These are phyloP conservation scores for Didymella lethalis DNA, from an alignment of 2,329 filamentous ascomycete genomes.

Conservation along the genomic window DNA sequence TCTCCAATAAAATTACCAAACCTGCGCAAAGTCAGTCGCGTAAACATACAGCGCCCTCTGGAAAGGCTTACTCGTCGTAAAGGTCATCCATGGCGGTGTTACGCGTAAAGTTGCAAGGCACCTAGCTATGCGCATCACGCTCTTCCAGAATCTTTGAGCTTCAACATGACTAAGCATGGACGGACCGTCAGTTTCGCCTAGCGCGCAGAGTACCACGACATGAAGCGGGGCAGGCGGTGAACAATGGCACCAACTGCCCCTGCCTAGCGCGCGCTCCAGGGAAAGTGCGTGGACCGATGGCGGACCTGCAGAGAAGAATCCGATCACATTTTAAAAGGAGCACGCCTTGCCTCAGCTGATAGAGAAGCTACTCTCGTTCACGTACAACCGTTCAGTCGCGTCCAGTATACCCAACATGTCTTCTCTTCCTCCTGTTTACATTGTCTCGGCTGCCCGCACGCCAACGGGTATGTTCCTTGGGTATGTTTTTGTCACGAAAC, in stretches of 20 bases:
- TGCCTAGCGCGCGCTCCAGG: constrained; percentile 26
- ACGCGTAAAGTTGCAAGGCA: constrained; percentile 22
- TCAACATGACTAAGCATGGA: constrained; percentile 11
- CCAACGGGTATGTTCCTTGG: constrained; percentile 94
- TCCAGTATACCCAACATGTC: constrained; percentile 67
- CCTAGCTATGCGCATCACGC: constrained; percentile 27
- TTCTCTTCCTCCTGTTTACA: constrained; percentile 87
- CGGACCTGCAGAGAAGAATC: constrained; percentile 19
- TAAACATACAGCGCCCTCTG: background rate
- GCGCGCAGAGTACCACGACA: background rate
- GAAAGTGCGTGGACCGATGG: constrained; percentile 22
- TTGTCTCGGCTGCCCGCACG: constrained; percentile 89
- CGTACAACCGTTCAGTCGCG: constrained; percentile 14
- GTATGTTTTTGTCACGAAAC: constrained; percentile 59
- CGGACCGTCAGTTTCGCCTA: constrained; percentile 23
- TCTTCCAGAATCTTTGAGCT: constrained; percentile 41
- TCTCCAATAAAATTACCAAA: constrained; percentile 99
- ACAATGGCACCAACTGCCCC: constrained; percentile 17
- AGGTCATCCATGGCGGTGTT: constrained; percentile 81
- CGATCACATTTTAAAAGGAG: constrained; percentile 32
- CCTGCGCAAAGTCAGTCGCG: constrained; percentile 58
- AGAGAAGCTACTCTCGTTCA: constrained; percentile 10
- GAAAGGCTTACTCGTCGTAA: constrained; percentile 81
- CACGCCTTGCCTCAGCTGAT: constrained; percentile 22
- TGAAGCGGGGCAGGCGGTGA: constrained; percentile 33